These are phyloP conservation scores for Bruguiera parviflora DNA, from an alignment of 345 rosid genomes.

Conservation along the genomic window DNA sequence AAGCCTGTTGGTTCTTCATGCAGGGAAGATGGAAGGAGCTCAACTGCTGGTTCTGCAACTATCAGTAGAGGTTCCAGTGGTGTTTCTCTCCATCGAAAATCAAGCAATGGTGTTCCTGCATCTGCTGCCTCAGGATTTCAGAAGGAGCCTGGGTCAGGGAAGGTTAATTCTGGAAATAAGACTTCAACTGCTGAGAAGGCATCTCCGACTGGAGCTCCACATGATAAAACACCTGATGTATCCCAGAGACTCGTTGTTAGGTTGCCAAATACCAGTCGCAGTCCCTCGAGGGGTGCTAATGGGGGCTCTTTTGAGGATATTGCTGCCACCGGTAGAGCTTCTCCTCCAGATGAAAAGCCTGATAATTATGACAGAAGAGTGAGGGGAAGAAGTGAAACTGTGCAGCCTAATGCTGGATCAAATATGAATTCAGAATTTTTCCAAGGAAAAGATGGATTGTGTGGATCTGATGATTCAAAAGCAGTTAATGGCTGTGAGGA, in stretches of 20 bases:
- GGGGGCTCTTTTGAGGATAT: slow-evolving; percentile 69
- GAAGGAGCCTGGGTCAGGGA: slow-evolving; percentile 49
- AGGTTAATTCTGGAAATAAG: slow-evolving; percentile 46
- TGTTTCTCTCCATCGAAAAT: slow-evolving; percentile 53
- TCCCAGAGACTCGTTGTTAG: slow-evolving; percentile 70
- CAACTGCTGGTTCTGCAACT: slow-evolving; percentile 47
- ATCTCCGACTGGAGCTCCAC: slow-evolving; percentile 39
- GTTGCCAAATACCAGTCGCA: slow-evolving; percentile 63
- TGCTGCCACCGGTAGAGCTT: slow-evolving; percentile 46
- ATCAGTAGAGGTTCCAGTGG: slow-evolving; percentile 44
- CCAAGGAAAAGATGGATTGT: slow-evolving; percentile 19
- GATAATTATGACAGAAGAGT: slow-evolving; percentile 50
- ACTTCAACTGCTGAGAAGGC: slow-evolving; percentile 52
- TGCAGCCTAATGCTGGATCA: not conserved
- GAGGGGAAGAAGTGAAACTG: not conserved
- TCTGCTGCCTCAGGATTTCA: slow-evolving; percentile 34
- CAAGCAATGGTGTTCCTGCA: slow-evolving; percentile 52
- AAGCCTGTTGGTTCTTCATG: slow-evolving; percentile 47
- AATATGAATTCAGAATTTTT: slow-evolving; percentile 23
- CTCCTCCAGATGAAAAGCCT: slow-evolving; percentile 50
- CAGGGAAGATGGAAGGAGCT: slow-evolving; percentile 66
- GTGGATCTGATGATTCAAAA: slow-evolving; percentile 48
- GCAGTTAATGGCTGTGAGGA: slow-evolving; percentile 42
- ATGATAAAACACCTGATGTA: slow-evolving; percentile 55
- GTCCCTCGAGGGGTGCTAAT: slow-evolving; percentile 64